Evolutionary conservation across 441 rosid genomes (phyloP).

Genomic region (Arabidopsis hybrid): DNA sequence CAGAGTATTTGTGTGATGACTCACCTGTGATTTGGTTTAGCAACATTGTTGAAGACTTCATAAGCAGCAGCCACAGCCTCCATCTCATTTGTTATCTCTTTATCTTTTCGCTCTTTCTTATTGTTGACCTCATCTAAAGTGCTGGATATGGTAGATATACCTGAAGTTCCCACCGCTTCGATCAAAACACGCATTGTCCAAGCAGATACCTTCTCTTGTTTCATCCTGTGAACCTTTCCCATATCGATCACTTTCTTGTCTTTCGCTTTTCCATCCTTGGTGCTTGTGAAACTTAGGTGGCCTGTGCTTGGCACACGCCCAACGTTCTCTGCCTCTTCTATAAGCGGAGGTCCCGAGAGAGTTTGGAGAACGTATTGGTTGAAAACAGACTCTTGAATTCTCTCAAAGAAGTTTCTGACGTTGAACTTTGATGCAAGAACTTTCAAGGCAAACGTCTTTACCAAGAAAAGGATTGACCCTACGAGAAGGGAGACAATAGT

Average conservation of each 20-base stretch:
- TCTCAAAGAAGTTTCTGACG: slow-evolving; percentile 81
- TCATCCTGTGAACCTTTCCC: slow-evolving; percentile 75
- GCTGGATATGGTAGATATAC: slow-evolving; percentile 74
- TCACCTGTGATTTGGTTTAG: slow-evolving; percentile 55
- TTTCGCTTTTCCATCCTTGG: slow-evolving; percentile 54
- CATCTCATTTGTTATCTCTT: slow-evolving; percentile 81
- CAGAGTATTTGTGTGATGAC: slow-evolving; percentile 30
- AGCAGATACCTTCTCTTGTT: slow-evolving; percentile 84
- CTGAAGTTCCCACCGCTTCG: slow-evolving; percentile 77
- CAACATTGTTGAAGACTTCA: slow-evolving; percentile 65
- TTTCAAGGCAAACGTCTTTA: slow-evolving; percentile 74
- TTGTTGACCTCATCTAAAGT: slow-evolving; percentile 58
- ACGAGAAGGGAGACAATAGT: slow-evolving; percentile 66
- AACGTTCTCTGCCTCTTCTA: slow-evolving; percentile 67
- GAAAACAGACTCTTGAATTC: slow-evolving; percentile 86
- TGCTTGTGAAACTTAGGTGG: slow-evolving; percentile 59
- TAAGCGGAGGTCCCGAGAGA: slow-evolving; percentile 77
- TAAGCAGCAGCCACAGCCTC: slow-evolving; percentile 82
- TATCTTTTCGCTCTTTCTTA: slow-evolving; percentile 52
- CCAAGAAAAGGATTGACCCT: slow-evolving; percentile 70
- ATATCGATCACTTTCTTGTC: slow-evolving; percentile 73
- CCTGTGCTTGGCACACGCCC: slow-evolving; percentile 57
- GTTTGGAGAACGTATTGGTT: slow-evolving; percentile 82
- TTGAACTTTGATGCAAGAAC: slow-evolving; percentile 86
- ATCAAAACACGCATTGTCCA: slow-evolving; percentile 91